Evolutionary conservation across 139 green algal species (phyloP).

Genomic region (Chlorella vulgaris): DNA sequence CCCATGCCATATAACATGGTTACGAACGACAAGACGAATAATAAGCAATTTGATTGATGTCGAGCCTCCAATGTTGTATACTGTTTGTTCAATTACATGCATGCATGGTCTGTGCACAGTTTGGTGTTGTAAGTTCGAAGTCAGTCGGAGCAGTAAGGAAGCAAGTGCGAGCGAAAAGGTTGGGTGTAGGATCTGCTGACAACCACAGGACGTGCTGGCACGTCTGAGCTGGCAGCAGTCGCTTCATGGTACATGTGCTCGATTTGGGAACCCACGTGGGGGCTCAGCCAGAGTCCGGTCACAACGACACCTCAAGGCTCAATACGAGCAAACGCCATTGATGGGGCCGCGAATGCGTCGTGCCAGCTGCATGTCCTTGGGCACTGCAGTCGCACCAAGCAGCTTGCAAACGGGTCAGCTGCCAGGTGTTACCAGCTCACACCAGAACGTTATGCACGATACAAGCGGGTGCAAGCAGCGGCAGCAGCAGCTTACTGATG

Average conservation of each 20-base stretch:
- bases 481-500: constrained; percentile 68
- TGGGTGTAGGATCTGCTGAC: too few relatives aligned
- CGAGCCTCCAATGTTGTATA: too few relatives aligned
- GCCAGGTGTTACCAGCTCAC: background rate
- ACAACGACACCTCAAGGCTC: constrained; percentile 5
- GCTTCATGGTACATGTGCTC: background rate
- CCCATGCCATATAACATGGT: too few relatives aligned
- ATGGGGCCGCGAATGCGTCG: constrained; percentile 84
- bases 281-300: background rate
- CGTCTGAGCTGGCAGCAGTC: too few relatives aligned
- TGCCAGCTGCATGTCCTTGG: constrained; percentile 94
- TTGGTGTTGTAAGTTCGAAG: too few relatives aligned
- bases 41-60: too few relatives aligned
- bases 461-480: background rate
- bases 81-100: too few relatives aligned
- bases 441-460: background rate
- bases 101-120: too few relatives aligned
- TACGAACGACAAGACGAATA: too few relatives aligned
- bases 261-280: background rate
- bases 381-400: constrained; percentile 60
- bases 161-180: too few relatives aligned
- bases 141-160: too few relatives aligned
- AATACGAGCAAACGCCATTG: constrained; percentile 77
- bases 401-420: background rate
- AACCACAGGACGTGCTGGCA: too few relatives aligned